Percentiles rank a stretch among this genome's conserved stretches.
phyloP scores from a whole-genome alignment of 2,329 filamentous ascomycete genomes.

The Colletotrichum sansevieriae region DNA sequence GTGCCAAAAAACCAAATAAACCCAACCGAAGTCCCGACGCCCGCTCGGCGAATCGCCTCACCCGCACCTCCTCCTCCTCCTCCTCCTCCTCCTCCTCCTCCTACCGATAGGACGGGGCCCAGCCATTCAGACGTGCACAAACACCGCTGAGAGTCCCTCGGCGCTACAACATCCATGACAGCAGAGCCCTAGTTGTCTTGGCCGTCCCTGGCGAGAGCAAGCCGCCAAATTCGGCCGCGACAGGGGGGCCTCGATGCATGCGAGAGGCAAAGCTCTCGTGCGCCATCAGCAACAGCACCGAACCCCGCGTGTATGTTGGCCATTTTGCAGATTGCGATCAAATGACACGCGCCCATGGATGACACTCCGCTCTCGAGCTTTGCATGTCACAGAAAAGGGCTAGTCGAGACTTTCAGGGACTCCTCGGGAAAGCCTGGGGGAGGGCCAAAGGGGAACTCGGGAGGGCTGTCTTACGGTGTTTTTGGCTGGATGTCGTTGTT shows the following conservation, averaged over 20 bases:
- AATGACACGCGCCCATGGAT: too few species aligned
- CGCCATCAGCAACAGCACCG: slow-evolving; percentile 15
- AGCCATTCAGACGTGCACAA: slow-evolving; percentile 3
- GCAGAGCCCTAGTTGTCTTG: background rate
- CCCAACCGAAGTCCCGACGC: slow-evolving; percentile 13
- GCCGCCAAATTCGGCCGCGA: slow-evolving; percentile 3
- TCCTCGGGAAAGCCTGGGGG: too few species aligned
- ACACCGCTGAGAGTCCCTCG: too few species aligned
- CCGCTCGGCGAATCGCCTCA: slow-evolving; percentile 19
- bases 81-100: slow-evolving; percentile 16
- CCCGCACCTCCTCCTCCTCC: slow-evolving; percentile 20
- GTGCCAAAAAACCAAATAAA: slow-evolving; percentile 9
- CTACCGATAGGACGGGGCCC: background rate
- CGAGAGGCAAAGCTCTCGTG: slow-evolving; percentile 2
- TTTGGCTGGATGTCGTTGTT: slow-evolving; percentile 40
- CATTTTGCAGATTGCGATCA: too few species aligned
- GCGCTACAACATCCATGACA: slow-evolving; percentile 4
- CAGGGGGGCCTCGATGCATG: slow-evolving; percentile 5
- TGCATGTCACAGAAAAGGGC: too few species aligned
- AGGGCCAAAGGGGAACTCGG: too few species aligned
- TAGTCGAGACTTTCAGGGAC: background rate
- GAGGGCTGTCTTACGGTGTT: slow-evolving; percentile 22
- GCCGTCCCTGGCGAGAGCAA: slow-evolving; percentile 5
- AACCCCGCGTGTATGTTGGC: background rate
- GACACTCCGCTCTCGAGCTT: too few species aligned